Evolutionary conservation across 345 rosid genomes (phyloP), one percentile per base, ranked within the genome.

Genomic region (Bruguiera parviflora): DNA sequence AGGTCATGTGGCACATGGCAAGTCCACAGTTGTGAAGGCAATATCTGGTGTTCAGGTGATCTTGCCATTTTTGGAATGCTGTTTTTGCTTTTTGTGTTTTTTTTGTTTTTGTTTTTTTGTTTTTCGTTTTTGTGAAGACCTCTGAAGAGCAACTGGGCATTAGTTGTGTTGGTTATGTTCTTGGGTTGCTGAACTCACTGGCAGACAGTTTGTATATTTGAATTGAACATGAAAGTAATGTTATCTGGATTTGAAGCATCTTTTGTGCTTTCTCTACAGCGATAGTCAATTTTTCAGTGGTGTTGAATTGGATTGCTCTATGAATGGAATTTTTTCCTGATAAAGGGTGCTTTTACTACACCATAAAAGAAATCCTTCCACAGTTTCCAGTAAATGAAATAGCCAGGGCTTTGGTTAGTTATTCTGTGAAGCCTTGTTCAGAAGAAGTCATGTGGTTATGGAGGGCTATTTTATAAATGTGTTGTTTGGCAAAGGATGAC

Each of bases 1-100:
- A 1, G 97, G 98, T 24, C 98, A 91, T 71, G 98, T 94, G 85
- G 98, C 98, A 9, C 98, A 94, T 67, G 98, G 98, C 29, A 94
- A 94, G 80, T 94, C 97, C 0, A 94, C 98, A 15, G 96, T 91
- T 27, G 96, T 94, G 57, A 94, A 94, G 78, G 97, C 97, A 55
- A 88, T 94, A 64, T 94, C 98, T 53, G 97, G 98, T 31, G 97
- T 94, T n/a, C 98, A 91, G 96, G 96, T 94, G 67, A 71, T 56
- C 68, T 66, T 8, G 49, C 35, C 18, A 15, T 51, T 64, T 2
- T 0, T 10, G 5, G 1, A 21, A 24, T 24, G n/a, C 5, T 61
- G 4, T 10, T 32, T 32, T 6, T 32, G 3, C 9, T 37, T 37
- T 9, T 37, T 37, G n/a, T n/a, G n/a, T n/a, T n/a, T n/a, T n/a